Evolutionary conservation across 345 rosid species (phyloP).

Genomic region (Melaleuca alternifolia): DNA sequence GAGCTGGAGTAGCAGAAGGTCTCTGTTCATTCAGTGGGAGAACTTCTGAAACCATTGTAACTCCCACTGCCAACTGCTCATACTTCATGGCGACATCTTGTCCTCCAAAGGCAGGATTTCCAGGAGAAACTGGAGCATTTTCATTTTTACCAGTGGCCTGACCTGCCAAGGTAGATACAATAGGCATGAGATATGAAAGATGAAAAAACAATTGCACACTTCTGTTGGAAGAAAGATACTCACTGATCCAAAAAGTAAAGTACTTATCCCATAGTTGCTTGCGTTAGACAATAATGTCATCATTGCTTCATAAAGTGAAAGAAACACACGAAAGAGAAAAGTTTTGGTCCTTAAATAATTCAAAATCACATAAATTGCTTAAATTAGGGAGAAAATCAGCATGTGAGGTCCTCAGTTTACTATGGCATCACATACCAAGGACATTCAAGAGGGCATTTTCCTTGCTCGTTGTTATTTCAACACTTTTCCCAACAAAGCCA

Average conservation of each 20-base stretch:
- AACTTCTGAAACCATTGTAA: conserved; percentile 9
- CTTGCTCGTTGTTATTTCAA: neutral
- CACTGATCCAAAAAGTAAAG: neutral
- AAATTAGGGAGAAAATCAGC: neutral
- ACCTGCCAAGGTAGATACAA: neutral
- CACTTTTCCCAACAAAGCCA: neutral
- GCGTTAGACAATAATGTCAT: neutral
- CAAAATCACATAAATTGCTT: neutral
- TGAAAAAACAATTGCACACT: neutral
- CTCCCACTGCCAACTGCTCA: neutral
- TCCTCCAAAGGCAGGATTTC: conserved; percentile 5
- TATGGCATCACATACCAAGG: neutral
- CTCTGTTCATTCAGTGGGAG: conserved; percentile 5
- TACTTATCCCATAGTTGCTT: neutral
- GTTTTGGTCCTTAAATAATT: neutral
- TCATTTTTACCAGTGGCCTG: neutral
- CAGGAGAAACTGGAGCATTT: conserved; percentile 1
- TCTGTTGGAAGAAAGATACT: neutral
- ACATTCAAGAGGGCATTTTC: neutral
- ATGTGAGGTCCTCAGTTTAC: neutral
- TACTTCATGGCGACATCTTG: conserved; percentile 9
- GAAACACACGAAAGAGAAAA: neutral
- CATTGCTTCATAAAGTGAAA: neutral
- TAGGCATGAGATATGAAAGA: neutral
- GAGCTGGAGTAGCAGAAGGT: conserved; percentile 3